A percentile compares a stretch with the other conserved stretches of the same genome.
Evolutionary conservation across 768 basidiomycete species (phyloP).

Genomic region (Amanita muscaria): DNA sequence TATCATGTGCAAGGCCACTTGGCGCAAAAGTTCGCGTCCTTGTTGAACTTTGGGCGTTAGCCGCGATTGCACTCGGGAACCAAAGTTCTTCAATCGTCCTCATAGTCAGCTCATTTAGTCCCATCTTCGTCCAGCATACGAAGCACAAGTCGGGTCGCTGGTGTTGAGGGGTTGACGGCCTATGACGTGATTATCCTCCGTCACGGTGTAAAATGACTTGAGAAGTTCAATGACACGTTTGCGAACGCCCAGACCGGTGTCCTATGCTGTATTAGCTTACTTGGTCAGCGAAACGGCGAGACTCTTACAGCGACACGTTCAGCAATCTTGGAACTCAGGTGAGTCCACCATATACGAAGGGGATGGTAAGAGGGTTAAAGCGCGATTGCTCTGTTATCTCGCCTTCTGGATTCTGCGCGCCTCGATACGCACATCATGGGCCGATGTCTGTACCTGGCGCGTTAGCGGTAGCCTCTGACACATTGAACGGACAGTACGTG

Average conservation of each 20-base stretch:
- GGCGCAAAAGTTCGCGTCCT: conserved; percentile 18
- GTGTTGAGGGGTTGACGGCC: no score
- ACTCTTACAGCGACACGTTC: conserved; percentile 79
- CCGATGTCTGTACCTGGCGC: no score
- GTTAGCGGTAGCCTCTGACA: no score
- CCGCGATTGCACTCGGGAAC: conserved; percentile 44
- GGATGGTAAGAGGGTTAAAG: no score
- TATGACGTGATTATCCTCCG: conserved; percentile 46
- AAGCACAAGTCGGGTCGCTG: conserved; percentile 66
- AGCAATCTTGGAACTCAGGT: conserved; percentile 68
- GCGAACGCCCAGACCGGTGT: conserved; percentile 87
- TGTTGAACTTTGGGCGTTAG: conserved; percentile 20
- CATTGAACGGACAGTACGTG: no score
- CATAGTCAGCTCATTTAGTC: conserved; percentile 85
- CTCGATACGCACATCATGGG: no score
- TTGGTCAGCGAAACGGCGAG: conserved; percentile 2
- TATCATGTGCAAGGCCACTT: conserved; percentile 34
- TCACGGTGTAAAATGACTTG: conserved; percentile 67
- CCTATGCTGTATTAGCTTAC: conserved; percentile 50
- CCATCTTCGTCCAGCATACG: conserved; percentile 93
- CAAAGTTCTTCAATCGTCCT: conserved; percentile 89
- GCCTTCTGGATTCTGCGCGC: no score
- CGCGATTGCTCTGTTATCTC: no score
- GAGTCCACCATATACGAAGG: conserved; percentile 88
- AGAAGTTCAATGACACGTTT: conserved; percentile 95